Base-by-base conservation (phyloP, 257 asterid genomes). In the Rehmannia glutinosa region DNA sequence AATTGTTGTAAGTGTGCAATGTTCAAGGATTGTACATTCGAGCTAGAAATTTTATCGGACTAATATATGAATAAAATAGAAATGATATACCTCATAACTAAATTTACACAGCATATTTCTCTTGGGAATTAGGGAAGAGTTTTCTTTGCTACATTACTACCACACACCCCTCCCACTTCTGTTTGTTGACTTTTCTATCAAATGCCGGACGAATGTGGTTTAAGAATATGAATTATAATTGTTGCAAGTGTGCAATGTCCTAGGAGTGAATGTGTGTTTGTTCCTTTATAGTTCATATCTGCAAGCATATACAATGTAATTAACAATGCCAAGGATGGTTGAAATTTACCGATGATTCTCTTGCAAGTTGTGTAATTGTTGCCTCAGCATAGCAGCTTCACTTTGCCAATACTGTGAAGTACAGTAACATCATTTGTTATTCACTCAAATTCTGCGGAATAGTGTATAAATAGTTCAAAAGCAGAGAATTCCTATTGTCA, bases 301-400 rank as follows among this genome's bases (percentile, higher is more conserved):
- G 28, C 24, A 15, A 62, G 39, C 7, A 21, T 27, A 24, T 3
- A 47, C 49, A 35, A 33, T 58, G 47, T 33, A 0, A 15, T 21
- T 58, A 12, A 20, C 28, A 42, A 35, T 62, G 25, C 43, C 12
- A 10, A 19, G 15, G 60, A 24, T 1, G 10, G 19, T 28, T 59
- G 72, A 50, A 30, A 17, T 23, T 59, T 81, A 88, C 96, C 93
- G 70, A 60, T 88, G 84, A 66, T 66, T 83, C 73, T 82, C 84
- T 77, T 85, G 93, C 83, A 88, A 77, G 75, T 71, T 78, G 56
- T 86, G 87, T 55, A 88, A 69, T 78, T 86, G 89, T 70, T 83
- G 89, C 70, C 81, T 72, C 74, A 88, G 69, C 79, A 71, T 69
- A 60, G 76, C 85, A 4, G 81, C 93, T 80, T 88, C 96, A 70